phyloP scores from a whole-genome alignment of 208 protist species.

The Leptomonas seymouri region DNA sequence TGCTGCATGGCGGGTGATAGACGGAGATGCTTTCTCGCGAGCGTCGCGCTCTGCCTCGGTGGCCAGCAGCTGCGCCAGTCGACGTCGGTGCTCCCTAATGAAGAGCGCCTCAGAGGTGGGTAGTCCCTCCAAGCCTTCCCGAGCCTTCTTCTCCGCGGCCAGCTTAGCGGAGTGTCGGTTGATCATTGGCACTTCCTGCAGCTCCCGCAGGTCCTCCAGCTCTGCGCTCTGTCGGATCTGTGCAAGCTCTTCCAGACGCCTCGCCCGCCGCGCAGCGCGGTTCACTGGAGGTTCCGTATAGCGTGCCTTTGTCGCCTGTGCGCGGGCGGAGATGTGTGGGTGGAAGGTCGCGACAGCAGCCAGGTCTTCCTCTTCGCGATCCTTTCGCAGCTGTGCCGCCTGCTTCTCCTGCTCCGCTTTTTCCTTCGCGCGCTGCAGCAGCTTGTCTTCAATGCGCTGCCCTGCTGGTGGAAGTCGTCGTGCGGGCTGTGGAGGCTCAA shows the following conservation, averaged over 20 bases:
- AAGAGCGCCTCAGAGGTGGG: conserved; percentile 23
- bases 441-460: conserved; percentile 57
- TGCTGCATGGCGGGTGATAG: conserved; percentile 69
- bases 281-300: conserved; percentile 30
- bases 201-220: conserved; percentile 30
- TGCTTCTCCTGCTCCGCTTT: conserved; percentile 18
- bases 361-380: conserved; percentile 46
- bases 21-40: conserved; percentile 4
- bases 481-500: not conserved
- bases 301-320: conserved; percentile 40
- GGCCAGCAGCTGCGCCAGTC: conserved; percentile 26
- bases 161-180: conserved; percentile 54
- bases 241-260: conserved; percentile 33
- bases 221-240: conserved; percentile 8
- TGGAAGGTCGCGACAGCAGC: conserved; percentile 42
- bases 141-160: conserved; percentile 35
- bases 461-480: conserved; percentile 21
- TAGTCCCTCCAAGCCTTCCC: conserved; percentile 37
- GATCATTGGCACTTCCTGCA: conserved; percentile 39
- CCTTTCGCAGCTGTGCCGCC: conserved; percentile 28
- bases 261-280: conserved; percentile 31
- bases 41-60: conserved; percentile 27
- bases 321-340: conserved; percentile 58
- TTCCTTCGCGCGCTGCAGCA: conserved; percentile 60
- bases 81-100: conserved; percentile 23